Evolutionary conservation across 1,139 yeast species (phyloP), one percentile per base, ranked within the genome.

Genomic region (Zhuliangozyma parablackwelliae): DNA sequence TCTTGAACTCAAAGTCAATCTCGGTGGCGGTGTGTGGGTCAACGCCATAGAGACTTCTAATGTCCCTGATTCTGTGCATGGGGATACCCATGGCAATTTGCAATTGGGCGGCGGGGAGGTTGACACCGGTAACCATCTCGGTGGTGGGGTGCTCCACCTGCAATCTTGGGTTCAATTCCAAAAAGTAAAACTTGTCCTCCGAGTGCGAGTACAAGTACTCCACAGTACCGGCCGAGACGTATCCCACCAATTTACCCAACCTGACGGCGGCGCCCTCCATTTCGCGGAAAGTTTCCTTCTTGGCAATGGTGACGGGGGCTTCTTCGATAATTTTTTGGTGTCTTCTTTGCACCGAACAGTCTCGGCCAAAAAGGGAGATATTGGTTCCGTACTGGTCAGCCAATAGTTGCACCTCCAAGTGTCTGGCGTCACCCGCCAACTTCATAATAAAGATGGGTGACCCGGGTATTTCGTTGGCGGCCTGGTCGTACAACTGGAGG

Each of bases 61-160:
- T 92, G 58, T 92, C 98, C 55, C 85, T 78, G 51, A 92, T 86
- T 66, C 95, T 79, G 62, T 92, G 95, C 78, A 92, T 80, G 49
- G 98, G 97, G 44, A 92, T 80, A 76, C 98, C 98, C 98, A 92
- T 92, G 48, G 98, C 97, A 65, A 92, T 87, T 67, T 92, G 97
- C 49, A 92, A 78, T 70, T 92, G 98, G 35, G 98, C 96, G 43
- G 97, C 95, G 29, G 98, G 98, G 59, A 92, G 75, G 60, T 92
- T 92, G 38, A 92, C 97, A 48, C 98, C 98, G 23, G 96, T 84
- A 39, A 88, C 98, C 98, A 92, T 92, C 71, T 92, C 98, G 30
- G 98, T 92, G 36, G 98, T 92, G 54, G 98, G 98, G 74, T 92
- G 98, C 75, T 92, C 98, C 46, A 92, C 98, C 73, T 92, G 98